Evolutionary conservation across 331 rosid genomes (phyloP).

Genomic region (Malus hybrid): DNA sequence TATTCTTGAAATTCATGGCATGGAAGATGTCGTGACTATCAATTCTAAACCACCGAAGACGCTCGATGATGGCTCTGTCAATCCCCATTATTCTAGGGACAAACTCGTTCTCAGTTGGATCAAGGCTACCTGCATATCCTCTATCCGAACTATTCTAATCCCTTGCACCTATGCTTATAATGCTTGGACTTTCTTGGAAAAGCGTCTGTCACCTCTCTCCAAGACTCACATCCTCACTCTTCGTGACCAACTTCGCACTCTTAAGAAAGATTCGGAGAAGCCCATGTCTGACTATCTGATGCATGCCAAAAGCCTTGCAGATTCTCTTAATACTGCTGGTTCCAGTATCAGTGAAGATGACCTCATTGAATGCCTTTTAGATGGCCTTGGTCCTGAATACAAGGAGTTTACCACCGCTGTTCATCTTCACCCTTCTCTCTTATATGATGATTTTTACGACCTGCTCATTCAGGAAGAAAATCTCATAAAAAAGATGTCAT

Average conservation of each 20-base stretch:
- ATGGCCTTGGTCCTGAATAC: not conserved
- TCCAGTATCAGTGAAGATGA: not conserved
- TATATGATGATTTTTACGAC: not conserved
- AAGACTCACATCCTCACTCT: not conserved
- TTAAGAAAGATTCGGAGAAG: not conserved
- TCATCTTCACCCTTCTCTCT: not conserved
- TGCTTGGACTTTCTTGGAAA: not conserved
- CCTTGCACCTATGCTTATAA: not conserved
- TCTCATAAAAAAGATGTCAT: not conserved
- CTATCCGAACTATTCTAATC: not conserved
- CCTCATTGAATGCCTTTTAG: not conserved
- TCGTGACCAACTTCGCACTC: not conserved
- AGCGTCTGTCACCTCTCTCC: not conserved
- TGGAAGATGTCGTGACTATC: not conserved
- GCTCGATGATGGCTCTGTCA: not conserved
- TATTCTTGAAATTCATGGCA: no score
- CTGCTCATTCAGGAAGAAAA: not conserved
- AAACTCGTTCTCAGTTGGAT: not conserved
- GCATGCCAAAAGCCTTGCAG: not conserved
- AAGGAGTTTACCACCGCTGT: not conserved
- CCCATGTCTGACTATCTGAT: not conserved
- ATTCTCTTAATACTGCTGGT: not conserved
- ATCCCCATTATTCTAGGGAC: not conserved
- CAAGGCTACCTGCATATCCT: not conserved
- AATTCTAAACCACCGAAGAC: not conserved